Evolutionary conservation across 345 rosid genomes (phyloP), one percentile per base, ranked within the genome.

Genomic region (Nephelium lappaceum): DNA sequence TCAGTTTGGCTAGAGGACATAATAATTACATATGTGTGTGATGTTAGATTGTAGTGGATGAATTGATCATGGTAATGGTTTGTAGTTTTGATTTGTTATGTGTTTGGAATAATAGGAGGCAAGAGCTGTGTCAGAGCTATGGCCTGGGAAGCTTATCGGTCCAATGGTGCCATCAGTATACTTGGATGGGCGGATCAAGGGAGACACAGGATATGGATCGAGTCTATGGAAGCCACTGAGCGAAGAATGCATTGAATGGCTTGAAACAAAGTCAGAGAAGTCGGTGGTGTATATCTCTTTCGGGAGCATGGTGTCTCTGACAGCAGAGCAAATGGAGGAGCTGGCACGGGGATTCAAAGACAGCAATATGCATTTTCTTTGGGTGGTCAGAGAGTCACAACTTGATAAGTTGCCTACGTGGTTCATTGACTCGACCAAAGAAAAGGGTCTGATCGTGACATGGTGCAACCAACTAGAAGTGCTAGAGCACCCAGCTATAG

Each of bases 391-490:
- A 66, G 92, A 85, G 1, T 78, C 95, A 11, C 94, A 91, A 21
- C 77, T 43, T 8, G 78, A 68, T 18, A 89, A 88, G 43, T 19
- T 93, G 19, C 94, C 93, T 0, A 39, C 76, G 12, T 85, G 86
- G 82, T 90, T 91, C 81, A 31, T 76, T 31, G 93, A 90, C 19
- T 86, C 87, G 0, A 80, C 72, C 2, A 80, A 77, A 39, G 88
- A 83, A 16, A 84, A 85, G 85, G 89, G 89, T 31, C 75, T 89
- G 51, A 70, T 90, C 6, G 87, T 84, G 47, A 79, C 84, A 19
- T 91, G 95, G 97, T 90, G 91, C 81, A 85, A 87, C 88, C 97
- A 93, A 74, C 87, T 91, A 43, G 89, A 90, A 83, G 71, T 90
- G 78, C 87, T 91, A 6, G 86, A 84, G 18, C 91, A 90, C 73